Evolutionary conservation across 495 filamentous ascomycete species (phyloP).

Genomic region (Tuber calosporum): DNA sequence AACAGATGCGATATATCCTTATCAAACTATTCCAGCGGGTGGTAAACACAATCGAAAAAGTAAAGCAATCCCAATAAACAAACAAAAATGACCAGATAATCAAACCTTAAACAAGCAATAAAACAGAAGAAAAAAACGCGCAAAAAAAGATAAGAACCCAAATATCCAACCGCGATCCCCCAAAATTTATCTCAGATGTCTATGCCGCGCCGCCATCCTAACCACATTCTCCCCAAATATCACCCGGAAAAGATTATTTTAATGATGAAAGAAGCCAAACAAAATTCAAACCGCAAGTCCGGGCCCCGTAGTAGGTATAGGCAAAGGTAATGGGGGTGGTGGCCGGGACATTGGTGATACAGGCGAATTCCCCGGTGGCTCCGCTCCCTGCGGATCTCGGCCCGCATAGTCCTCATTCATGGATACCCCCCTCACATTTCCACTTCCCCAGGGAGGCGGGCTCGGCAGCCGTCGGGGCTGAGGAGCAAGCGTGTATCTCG

Average conservation of each 20-base stretch:
- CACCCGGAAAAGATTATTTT: background rate
- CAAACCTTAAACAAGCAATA: background rate
- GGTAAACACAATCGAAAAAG: background rate
- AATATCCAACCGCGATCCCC: background rate
- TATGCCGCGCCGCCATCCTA: background rate
- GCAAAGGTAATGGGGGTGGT: background rate
- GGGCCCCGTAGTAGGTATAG: background rate
- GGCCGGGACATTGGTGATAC: background rate
- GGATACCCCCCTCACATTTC: background rate
- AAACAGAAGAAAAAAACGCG: background rate
- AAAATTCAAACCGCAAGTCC: background rate
- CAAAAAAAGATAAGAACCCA: background rate
- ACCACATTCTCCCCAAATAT: background rate
- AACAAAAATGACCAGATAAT: background rate
- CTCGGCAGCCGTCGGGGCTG: background rate
- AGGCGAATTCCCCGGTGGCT: background rate
- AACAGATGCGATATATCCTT: background rate
- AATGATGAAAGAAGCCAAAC: background rate
- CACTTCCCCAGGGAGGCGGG: background rate
- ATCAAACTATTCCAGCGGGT: background rate
- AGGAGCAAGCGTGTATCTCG: background rate
- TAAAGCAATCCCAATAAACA: background rate
- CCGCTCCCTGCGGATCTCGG: background rate
- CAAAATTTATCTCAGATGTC: background rate
- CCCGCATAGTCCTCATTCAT: background rate